These are phyloP conservation scores for Debaryomycetaceae sp. DNA, from an alignment of 1,139 yeast genomes.

Conservation along the genomic window DNA sequence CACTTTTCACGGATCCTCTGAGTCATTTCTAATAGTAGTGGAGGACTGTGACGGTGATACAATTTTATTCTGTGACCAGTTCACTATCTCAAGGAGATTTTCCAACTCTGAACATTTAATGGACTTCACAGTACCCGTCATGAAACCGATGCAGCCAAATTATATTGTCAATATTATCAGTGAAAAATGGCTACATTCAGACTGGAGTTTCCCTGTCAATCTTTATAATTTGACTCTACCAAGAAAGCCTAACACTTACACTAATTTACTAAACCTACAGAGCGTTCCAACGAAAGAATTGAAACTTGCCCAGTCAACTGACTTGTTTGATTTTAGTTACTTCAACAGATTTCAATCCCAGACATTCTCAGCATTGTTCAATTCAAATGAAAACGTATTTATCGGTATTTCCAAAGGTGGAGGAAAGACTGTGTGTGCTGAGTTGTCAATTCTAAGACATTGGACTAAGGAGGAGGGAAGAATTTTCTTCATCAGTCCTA, in stretches of 20 bases:
- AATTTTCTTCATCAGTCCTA: slow-evolving; percentile 65
- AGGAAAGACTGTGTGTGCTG: slow-evolving; percentile 73
- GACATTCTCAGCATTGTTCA: slow-evolving; percentile 56
- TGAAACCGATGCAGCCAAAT: slow-evolving; percentile 68
- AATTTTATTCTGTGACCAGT: slow-evolving; percentile 56
- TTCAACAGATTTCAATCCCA: slow-evolving; percentile 79
- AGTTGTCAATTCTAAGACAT: slow-evolving; percentile 65
- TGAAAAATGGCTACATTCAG: slow-evolving; percentile 84
- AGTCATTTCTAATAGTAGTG: slow-evolving; percentile 64
- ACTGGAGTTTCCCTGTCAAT: slow-evolving; percentile 57
- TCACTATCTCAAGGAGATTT: slow-evolving; percentile 49
- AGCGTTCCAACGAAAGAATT: slow-evolving; percentile 48
- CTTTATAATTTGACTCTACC: slow-evolving; percentile 60
- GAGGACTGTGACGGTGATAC: slow-evolving; percentile 85
- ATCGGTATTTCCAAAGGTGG: slow-evolving; percentile 73
- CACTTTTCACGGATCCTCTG: slow-evolving; percentile 58
- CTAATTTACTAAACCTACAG: slow-evolving; percentile 50
- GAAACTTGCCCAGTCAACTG: slow-evolving; percentile 42
- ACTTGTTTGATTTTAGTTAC: slow-evolving; percentile 40
- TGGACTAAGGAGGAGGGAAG: slow-evolving; percentile 61
- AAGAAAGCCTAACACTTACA: slow-evolving; percentile 62
- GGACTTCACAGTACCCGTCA: slow-evolving; percentile 62
- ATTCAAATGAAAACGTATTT: slow-evolving; percentile 56
- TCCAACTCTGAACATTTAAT: slow-evolving; percentile 53
- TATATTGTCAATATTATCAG: slow-evolving; percentile 71